phyloP scores from a whole-genome alignment of 441 rosid genomes.

The Croton setiger region DNA sequence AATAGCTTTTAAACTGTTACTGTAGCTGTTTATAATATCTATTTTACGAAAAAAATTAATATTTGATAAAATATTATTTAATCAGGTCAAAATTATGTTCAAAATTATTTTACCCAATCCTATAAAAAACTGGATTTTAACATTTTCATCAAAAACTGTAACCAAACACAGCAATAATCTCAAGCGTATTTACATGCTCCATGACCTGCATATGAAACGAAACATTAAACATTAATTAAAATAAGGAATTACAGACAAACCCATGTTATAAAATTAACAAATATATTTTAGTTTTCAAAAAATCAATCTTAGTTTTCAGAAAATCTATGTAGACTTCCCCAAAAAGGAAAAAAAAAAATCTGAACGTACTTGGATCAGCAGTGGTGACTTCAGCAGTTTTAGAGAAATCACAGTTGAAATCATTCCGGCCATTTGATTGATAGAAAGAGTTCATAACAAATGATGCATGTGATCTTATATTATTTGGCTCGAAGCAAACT shows the following conservation, averaged over 20 bases:
- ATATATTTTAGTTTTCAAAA: too few relatives aligned
- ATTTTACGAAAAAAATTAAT: too few relatives aligned
- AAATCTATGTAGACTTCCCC: too few relatives aligned
- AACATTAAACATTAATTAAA: background rate
- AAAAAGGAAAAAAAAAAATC: too few relatives aligned
- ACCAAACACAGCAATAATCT: too few relatives aligned
- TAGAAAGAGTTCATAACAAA: constrained; percentile 64
- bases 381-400: constrained; percentile 39
- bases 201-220: constrained; percentile 31
- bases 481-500: constrained; percentile 49
- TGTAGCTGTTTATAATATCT: too few relatives aligned
- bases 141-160: too few relatives aligned
- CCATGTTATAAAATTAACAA: background rate
- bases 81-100: too few relatives aligned
- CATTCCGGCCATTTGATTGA: constrained; percentile 38
- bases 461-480: constrained; percentile 57
- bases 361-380: constrained; percentile 48
- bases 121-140: too few relatives aligned
- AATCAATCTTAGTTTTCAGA: background rate
- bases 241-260: background rate
- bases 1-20: too few relatives aligned
- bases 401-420: constrained; percentile 48
- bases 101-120: too few relatives aligned
- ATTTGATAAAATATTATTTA: too few relatives aligned
- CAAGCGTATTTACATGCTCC: constrained; percentile 23